phyloP scores from a whole-genome alignment of 1,284 basidiomycete species.

The Irpex sp. region DNA sequence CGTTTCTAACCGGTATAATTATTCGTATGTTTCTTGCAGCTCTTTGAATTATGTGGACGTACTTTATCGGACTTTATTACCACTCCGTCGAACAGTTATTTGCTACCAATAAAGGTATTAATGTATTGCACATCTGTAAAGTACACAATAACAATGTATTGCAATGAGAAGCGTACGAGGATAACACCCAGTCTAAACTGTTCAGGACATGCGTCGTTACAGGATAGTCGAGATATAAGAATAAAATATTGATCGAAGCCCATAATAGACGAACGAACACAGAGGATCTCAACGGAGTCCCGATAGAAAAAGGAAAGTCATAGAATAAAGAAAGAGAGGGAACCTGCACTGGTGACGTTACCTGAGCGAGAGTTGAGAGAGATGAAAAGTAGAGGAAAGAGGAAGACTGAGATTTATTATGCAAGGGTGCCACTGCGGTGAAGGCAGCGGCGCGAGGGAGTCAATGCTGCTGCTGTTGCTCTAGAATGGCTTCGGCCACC shows the following conservation, averaged over 20 bases:
- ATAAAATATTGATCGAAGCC: background rate
- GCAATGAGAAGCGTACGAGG: background rate
- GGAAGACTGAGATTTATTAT: background rate
- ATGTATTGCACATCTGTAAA: background rate
- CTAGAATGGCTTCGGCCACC: constrained; percentile 18
- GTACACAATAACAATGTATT: background rate
- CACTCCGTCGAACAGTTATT: background rate
- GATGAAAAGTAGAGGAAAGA: background rate
- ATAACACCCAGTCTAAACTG: background rate
- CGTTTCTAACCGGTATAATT: background rate
- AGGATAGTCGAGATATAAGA: background rate
- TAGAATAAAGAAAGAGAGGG: background rate
- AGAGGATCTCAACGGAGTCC: background rate
- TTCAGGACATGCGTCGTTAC: background rate
- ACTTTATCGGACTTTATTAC: too few relatives aligned
- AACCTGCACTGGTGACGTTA: background rate
- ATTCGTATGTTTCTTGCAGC: background rate
- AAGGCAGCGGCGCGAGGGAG: constrained; percentile 17
- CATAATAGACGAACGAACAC: background rate
- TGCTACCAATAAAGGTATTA: background rate
- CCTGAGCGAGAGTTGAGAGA: background rate
- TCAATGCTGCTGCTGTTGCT: constrained; percentile 23
- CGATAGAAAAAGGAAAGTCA: background rate
- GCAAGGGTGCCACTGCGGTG: constrained; percentile 2
- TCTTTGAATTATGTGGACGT: background rate